Evolutionary conservation across 139 green algal genomes (phyloP), one percentile per base, ranked within the genome.

Genomic region (Choricystis sp.): DNA sequence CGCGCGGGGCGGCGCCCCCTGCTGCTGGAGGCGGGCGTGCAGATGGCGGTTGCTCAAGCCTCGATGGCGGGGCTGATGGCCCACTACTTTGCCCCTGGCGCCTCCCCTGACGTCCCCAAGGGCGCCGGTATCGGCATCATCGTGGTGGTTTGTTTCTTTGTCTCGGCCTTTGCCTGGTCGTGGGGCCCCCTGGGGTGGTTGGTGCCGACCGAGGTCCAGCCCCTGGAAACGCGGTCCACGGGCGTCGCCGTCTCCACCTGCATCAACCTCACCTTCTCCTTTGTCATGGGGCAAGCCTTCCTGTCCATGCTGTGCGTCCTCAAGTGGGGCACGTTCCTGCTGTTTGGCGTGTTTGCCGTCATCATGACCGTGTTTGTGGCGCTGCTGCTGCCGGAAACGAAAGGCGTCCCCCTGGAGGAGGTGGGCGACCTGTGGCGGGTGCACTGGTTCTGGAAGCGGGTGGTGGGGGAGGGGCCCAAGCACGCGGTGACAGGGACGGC

Each of bases 151-250:
- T 88, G 78, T 74, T 55, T 90, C 55, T 92, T 79, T 61, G 80
- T 89, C 26, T 68, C 77, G 26, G 77, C 72, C n/a, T 88, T 84
- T 70, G 85, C 85, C 2, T 91, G 79, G 79, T 82, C 71, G 2
- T 91, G 78, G 82, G 79, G 81, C 31, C 83, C 83, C 20, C 73
- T 90, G 40, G 80, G 71, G 28, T 90, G 83, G 83, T 67, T 88
- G 63, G 77, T 83, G 27, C 77, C 82, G 4, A 73, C 71, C 56
- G 80, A 84, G 62, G 73, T 86, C 27, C 72, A 86, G 28, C 70
- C 75, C 3, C 62, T 86, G 66, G 76, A 82, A 56, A 83, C 74
- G 1, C 67, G 73, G 29, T 68, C 66, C 56, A 61, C 65, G 3
- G 70, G 77, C 59, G 64, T 64, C 28, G 72, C 62, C 49, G 65